Evolutionary conservation across 495 filamentous ascomycete species (phyloP), one percentile per base, ranked within the genome.

Genomic region (Chaetomium cochliodes): DNA sequence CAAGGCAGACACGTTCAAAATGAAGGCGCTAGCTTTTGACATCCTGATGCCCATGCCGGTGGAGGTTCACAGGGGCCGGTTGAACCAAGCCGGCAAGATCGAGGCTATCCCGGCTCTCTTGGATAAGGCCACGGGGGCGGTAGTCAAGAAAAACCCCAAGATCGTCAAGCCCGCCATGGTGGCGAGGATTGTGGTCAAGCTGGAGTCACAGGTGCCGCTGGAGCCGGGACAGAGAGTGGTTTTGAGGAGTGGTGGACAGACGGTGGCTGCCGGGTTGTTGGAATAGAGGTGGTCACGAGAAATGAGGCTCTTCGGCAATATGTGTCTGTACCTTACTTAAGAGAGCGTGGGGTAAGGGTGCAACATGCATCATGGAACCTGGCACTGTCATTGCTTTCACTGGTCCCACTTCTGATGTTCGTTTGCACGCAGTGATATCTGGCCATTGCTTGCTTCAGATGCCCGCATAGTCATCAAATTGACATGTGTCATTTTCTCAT

Each of bases 21-120:
- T 87, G 49, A 96, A 97, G 80, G 84, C 94, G 5, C 79, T 96
- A 37, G 92, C 93, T 3, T 96, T 98, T 73, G 91, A 97, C 65
- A 87, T 91, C 58, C 70, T 98, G 37, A 87, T 90, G 74, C 94
- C 94, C 3, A 92, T 92, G 87, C 81, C 84, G 62, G 87, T 97
- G 42, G 94, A 97, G 70, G 85, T 98, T 20, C 92, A 96, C 73
- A 81, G 90, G 26, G 96, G 96, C 2, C 82, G 92, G 33, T 77
- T 97, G 61, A 89, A 96, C 75, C 85, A 86, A 0, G 82, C 92
- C 0, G 94, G 90, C 2, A 86, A 84, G 64, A 88, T 98, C 53
- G 81, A 81, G 64, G 79, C 82, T 62, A 79, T 98, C 67, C 71
- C 88, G 12, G 89, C 88, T 2, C 77, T 87, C 16, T 71, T 97